Conservation (phyloP, 2,329 filamentous ascomycete species). For the Epichloe typhina region DNA sequence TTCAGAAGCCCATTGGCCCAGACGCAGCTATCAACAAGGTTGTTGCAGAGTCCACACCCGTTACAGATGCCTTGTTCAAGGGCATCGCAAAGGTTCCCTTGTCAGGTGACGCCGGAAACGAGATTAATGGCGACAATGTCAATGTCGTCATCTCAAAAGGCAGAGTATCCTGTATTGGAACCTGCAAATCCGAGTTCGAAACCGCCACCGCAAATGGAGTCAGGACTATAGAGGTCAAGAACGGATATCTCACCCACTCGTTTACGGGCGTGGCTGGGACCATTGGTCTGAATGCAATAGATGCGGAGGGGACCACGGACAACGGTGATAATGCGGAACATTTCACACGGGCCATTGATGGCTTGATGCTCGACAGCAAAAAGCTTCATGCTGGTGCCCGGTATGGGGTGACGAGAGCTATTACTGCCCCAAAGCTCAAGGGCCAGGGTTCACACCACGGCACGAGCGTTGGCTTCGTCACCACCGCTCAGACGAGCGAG, state of each 20-base stretch:
- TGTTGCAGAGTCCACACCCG: constrained; percentile 25
- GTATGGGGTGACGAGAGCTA: constrained; percentile 45
- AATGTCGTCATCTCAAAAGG: constrained; percentile 41
- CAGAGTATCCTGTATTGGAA: constrained; percentile 42
- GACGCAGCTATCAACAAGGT: constrained; percentile 27
- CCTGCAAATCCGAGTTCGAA: constrained; percentile 32
- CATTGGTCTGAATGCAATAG: constrained; percentile 51
- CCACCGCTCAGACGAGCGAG: constrained; percentile 31
- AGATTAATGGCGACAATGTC: constrained; percentile 22
- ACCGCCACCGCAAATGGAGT: constrained; percentile 20
- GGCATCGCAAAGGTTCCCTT: constrained; percentile 41
- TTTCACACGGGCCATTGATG: constrained; percentile 47
- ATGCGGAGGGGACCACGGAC: constrained; percentile 40
- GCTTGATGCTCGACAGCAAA: constrained; percentile 40
- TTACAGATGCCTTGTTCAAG: constrained; percentile 37
- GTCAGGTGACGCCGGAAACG: constrained; percentile 23
- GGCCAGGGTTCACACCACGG: constrained; percentile 34
- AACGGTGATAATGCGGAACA: constrained; percentile 32
- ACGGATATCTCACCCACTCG: constrained; percentile 47
- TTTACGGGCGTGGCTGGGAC: constrained; percentile 48
- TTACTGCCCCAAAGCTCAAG: constrained; percentile 39
- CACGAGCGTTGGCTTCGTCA: constrained; percentile 45
- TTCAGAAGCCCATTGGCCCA: constrained; percentile 23
- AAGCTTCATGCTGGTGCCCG: constrained; percentile 38
- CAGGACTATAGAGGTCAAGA: constrained; percentile 32